A percentile compares a stretch with the other conserved stretches of the same genome.
Conservation (phyloP, 495 filamentous ascomycete species). For the Talaromyces thailandensis region DNA sequence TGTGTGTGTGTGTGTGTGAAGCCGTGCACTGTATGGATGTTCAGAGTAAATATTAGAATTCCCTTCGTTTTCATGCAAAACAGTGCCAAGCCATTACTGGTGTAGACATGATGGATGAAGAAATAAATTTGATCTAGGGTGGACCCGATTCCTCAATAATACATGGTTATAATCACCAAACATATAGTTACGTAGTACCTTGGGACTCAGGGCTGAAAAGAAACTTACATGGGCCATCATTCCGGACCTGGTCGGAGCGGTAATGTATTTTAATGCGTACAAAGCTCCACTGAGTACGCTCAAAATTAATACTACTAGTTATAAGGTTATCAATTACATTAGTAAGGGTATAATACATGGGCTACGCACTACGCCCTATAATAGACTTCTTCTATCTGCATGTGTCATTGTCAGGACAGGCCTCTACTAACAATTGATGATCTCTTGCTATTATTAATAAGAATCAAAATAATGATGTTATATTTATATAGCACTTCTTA, state of each 20-base stretch:
- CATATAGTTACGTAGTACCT: neutral
- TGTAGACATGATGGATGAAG: neutral
- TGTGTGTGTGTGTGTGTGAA: neutral
- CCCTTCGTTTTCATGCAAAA: neutral
- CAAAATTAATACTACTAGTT: neutral
- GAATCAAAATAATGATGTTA: too few relatives aligned
- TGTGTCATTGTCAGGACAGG: too few relatives aligned
- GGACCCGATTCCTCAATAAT: neutral
- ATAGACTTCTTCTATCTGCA: too few relatives aligned
- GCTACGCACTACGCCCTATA: too few relatives aligned
- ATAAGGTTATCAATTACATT: neutral
- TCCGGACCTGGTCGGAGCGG: neutral
- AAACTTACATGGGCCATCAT: neutral
- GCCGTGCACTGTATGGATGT: neutral
- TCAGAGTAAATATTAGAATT: neutral
- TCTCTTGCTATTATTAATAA: too few relatives aligned
- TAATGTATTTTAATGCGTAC: neutral
- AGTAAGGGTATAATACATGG: neutral
- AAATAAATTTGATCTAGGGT: neutral
- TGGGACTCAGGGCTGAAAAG: neutral
- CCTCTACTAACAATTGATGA: too few relatives aligned
- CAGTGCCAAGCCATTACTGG: neutral
- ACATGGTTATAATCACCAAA: neutral
- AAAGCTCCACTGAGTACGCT: neutral
- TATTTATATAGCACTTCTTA: too few relatives aligned